phyloP scores from a whole-genome alignment of 176 grass and related monocot species.

The Aegilops speltoides region DNA sequence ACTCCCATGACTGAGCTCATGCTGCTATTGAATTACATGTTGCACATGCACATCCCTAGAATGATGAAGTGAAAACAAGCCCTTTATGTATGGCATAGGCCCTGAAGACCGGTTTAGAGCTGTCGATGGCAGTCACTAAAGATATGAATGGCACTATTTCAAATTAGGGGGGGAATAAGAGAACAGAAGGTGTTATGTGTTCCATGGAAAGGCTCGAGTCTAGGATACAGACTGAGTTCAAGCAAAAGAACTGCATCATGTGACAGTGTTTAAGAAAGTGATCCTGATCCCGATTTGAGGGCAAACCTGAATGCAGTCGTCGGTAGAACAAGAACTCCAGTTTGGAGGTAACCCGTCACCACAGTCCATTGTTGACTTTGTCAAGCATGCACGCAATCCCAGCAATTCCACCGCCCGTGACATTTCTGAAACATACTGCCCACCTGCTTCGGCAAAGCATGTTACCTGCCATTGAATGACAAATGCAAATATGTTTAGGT shows the following conservation, averaged over 20 bases:
- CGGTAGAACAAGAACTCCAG: conserved; percentile 70
- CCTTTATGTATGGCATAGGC: neutral
- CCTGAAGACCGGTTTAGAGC: neutral
- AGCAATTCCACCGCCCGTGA: conserved; percentile 72
- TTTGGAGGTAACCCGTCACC: conserved; percentile 77
- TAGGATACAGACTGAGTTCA: neutral
- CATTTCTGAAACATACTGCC: conserved; percentile 85
- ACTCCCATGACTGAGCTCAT: neutral
- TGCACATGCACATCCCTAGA: conserved; percentile 1
- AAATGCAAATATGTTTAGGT: neutral
- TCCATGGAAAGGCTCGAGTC: neutral
- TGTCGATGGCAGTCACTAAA: neutral
- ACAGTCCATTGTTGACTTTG: conserved; percentile 82
- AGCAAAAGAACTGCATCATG: neutral
- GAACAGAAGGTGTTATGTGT: neutral
- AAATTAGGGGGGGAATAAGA: neutral
- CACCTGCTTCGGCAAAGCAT: conserved; percentile 96
- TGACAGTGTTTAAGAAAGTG: conserved; percentile 2
- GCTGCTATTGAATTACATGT: neutral
- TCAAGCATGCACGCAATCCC: conserved; percentile 82
- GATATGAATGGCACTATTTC: neutral
- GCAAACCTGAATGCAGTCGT: conserved; percentile 80
- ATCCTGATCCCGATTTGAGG: neutral
- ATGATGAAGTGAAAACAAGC: neutral
- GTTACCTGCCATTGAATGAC: conserved; percentile 55